Conservation (phyloP, 768 basidiomycete species). For the Fomitopsis serialis region DNA sequence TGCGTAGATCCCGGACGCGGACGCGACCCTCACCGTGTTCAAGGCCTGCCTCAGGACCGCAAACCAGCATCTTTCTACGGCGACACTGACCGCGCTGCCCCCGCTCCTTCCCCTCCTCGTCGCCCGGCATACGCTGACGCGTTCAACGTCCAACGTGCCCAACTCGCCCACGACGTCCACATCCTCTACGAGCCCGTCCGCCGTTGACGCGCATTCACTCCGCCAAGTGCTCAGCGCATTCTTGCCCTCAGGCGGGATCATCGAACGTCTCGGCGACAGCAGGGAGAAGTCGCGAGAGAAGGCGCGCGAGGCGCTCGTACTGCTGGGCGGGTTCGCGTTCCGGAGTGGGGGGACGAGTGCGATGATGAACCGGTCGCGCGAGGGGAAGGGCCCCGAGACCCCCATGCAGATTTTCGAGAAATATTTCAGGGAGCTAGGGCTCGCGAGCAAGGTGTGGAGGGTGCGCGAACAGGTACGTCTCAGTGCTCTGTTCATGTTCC, state of each 20-base stretch:
- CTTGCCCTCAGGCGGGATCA: conserved; percentile 67
- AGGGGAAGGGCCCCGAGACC: conserved; percentile 62
- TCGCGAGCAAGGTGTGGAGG: conserved; percentile 81
- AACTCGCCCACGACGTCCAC: conserved; percentile 37
- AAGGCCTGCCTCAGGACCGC: conserved; percentile 74
- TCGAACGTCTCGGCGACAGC: conserved; percentile 78
- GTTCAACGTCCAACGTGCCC: conserved; percentile 18
- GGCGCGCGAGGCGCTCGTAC: conserved; percentile 72
- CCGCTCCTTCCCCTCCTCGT: conserved; percentile 61
- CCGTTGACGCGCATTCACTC: conserved; percentile 52
- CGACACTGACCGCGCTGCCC: conserved; percentile 67
- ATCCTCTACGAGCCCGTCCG: conserved; percentile 41
- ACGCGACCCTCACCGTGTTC: conserved; percentile 61
- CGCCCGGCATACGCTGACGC: conserved; percentile 19
- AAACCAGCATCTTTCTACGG: conserved; percentile 77
- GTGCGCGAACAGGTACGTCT: conserved; percentile 76
- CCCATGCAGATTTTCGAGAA: conserved; percentile 68
- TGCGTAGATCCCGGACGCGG: conserved; percentile 59
- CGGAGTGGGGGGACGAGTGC: conserved; percentile 39
- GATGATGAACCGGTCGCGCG: conserved; percentile 38
- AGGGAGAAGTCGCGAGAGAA: conserved; percentile 67
- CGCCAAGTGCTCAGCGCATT: conserved; percentile 66
- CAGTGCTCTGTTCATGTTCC: not conserved
- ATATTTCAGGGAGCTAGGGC: conserved; percentile 62
- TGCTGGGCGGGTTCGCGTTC: conserved; percentile 70